Base-by-base conservation (phyloP, 345 rosid genomes). In the Gossypium sturtianum region DNA sequence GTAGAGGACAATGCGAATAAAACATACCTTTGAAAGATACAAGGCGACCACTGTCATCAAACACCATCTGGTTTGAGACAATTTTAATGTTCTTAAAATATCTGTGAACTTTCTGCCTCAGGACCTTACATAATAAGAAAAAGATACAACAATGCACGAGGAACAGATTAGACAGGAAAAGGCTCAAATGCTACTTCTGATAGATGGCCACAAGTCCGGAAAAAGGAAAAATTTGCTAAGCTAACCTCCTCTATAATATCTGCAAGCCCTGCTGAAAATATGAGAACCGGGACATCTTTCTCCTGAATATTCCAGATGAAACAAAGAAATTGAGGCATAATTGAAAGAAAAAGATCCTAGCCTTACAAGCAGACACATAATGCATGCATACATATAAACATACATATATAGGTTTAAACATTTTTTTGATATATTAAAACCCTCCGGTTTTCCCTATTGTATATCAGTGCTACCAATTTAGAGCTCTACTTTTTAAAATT, bases 231-330 rank as follows among this genome's bases (percentile, higher is more conserved):
- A 66, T 59, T 20, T 44, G 58, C 52, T 13, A 66, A 67, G 76
- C 81, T 72, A 75, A 91, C 98, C 96, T 93, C 98, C 84, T 93
- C 97, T 79, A 91, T 93, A 27, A 93, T 88, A 85, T 93, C 97
- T 71, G 96, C 98, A 76, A 93, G 94, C 57, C 97, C 98, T n/a
- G 96, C 96, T 76, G 98, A 91, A 83, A 93, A 93, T 80, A 93
- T 85, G 79, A 89, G 87, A 65, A 93, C 80, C 0, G 98, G 97
- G 68, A 93, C 79, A 66, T 86, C 89, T 77, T 73, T 88, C 82
- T 91, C 82, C 98, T 93, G 86, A 79, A 82, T 47, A 53, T 62
- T 29, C 38, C 43, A 53, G 47, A 70, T 71, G 44, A 44, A 59
- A 64, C 15, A 44, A 47, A n/a, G 73, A 61, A 38, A 16, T 2